Evolutionary conservation across 176 grass and related monocot species (phyloP).

Genomic region (Melocanna baccifera): DNA sequence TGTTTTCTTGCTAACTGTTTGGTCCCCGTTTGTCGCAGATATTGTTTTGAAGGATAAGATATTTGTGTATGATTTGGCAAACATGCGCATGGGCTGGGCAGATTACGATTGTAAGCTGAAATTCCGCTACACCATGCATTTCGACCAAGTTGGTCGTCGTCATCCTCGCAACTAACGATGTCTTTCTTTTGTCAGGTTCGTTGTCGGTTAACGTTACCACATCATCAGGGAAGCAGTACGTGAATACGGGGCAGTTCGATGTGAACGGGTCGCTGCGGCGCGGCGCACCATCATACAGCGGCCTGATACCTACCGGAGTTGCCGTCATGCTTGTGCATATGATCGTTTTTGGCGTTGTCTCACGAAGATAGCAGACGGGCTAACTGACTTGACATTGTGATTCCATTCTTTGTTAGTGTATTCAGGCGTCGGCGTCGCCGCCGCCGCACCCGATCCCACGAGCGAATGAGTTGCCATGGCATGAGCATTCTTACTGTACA

Average conservation of each 20-base stretch:
- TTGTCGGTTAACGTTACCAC: constrained; percentile 75
- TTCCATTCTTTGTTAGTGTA: constrained; percentile 66
- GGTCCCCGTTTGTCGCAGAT: constrained; percentile 42
- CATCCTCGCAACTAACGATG: not conserved
- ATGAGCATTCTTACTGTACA: constrained; percentile 53
- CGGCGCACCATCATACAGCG: not conserved
- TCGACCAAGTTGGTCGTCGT: not conserved
- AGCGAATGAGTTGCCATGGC: constrained; percentile 6
- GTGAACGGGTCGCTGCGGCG: constrained; percentile 36
- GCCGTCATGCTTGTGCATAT: constrained; percentile 35
- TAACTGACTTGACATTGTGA: constrained; percentile 33
- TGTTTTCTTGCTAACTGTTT: constrained; percentile 29
- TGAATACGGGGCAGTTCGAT: constrained; percentile 65
- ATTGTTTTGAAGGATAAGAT: constrained; percentile 97
- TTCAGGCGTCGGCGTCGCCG: constrained; percentile 1
- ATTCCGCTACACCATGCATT: not conserved
- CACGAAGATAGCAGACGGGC: constrained; percentile 40
- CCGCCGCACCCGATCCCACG: not conserved
- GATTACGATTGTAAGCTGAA: constrained; percentile 84
- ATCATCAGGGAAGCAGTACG: constrained; percentile 70
- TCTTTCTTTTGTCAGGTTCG: constrained; percentile 46
- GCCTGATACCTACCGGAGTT: constrained; percentile 25
- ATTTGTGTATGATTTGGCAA: constrained; percentile 90
- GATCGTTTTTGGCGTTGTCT: constrained; percentile 40
- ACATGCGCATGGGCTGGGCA: constrained; percentile 80